Evolutionary conservation across 257 asterid genomes (phyloP), one percentile per base, ranked within the genome.

Genomic region (Solanum ossicruentum): DNA sequence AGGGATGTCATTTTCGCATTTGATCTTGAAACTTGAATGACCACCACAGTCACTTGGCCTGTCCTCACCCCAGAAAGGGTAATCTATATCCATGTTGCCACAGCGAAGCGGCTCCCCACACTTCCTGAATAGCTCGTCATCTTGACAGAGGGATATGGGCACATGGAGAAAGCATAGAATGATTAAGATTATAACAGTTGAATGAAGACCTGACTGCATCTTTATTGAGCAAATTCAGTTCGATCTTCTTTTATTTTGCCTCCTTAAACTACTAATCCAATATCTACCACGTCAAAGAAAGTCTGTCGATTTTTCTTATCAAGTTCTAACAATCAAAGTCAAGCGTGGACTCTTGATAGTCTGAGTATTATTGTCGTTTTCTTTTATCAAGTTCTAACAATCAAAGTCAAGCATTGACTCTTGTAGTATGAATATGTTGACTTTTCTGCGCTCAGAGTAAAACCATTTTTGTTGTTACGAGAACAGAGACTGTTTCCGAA

Each of bases 41-140:
- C 98, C 96, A 36, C 98, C 95, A 56, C 98, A 95, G 16, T 51
- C 32, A 0, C 5, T 4, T 0, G 92, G 88, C 12, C 93, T 89
- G 8, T 0, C 17, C 8, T 81, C 93, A 10, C 93, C 93, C 67
- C 84, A 91, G 91, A 93, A 95, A 10, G 98, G 98, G 51, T 93
- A 93, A 2, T n/a, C 1, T 2, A 92, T 60, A 7, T 13, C 1
- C 1, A 85, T 9, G 51, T n/a, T 1, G 2, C 91, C 91, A 13
- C 98, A 94, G 10, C 4, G 12, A 52, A 84, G 79, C 0, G 66
- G 43, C 84, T 79, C 77, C 1, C 81, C 20, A 58, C 98, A 92
- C 20, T 1, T 32, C 4, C 41, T 17, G 86, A 90, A 26, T 41
- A 0, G 73, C 17, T 84, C 88, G 57, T 10, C 21, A 72, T 77